A percentile compares a stretch with the other conserved stretches of the same genome.
Evolutionary conservation across 1,284 basidiomycete genomes (phyloP).

Genomic region (Ceratorhiza oryzae-sativae): DNA sequence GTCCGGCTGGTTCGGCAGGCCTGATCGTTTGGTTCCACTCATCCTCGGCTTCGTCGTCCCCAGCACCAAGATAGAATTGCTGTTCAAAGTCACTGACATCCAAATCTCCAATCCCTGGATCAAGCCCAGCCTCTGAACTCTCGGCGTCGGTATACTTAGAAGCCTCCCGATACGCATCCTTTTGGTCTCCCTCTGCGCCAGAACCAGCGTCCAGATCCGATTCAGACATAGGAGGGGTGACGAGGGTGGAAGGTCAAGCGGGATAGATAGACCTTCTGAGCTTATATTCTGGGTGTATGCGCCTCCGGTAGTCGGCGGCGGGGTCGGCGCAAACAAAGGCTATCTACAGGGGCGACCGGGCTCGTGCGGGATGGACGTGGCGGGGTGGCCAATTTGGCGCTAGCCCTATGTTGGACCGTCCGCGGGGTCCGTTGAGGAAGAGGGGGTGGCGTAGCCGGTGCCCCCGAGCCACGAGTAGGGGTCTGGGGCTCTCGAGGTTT

Average conservation of each 20-base stretch:
- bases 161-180: slow-evolving; percentile 9
- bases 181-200: background rate
- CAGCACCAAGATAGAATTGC: background rate
- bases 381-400: background rate
- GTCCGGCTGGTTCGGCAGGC: background rate
- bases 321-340: background rate
- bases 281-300: background rate
- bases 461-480: background rate
- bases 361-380: background rate
- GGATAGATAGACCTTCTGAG: background rate
- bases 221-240: slow-evolving; percentile 29
- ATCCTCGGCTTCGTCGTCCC: slow-evolving; percentile 5
- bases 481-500: background rate
- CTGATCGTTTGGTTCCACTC: slow-evolving; percentile 20
- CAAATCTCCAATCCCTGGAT: background rate
- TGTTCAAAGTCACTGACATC: background rate
- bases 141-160: background rate
- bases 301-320: background rate
- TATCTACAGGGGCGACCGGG: background rate
- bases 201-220: slow-evolving; percentile 9
- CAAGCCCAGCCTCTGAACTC: slow-evolving; percentile 3
- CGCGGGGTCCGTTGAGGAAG: background rate
- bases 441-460: slow-evolving; percentile 12
- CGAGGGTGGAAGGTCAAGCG: slow-evolving; percentile 13
- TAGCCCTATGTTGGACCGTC: background rate